A percentile compares a stretch with the other conserved stretches of the same genome.
These are phyloP conservation scores for Chloropicon primus DNA, from an alignment of 139 green algal genomes.

Conservation along the genomic window DNA sequence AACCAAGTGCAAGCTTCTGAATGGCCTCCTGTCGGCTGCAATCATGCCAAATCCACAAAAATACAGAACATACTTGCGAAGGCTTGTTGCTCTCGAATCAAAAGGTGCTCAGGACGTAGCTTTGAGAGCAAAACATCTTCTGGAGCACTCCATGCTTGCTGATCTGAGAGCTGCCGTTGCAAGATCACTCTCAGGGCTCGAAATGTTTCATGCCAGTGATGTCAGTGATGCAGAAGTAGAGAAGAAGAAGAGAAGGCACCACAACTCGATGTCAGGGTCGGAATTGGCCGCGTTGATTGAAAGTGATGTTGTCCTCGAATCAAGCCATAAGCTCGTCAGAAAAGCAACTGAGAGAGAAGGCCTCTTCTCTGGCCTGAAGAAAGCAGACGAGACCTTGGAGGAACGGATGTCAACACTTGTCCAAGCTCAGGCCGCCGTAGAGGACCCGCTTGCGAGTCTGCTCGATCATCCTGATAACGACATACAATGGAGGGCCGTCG, in stretches of 20 bases:
- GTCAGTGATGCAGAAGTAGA: not conserved
- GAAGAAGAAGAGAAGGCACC: not conserved
- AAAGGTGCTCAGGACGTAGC: constrained; percentile 34
- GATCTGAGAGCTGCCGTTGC: constrained; percentile 74
- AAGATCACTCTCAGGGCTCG: constrained; percentile 65
- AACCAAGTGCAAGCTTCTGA: constrained; percentile 56
- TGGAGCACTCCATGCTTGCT: constrained; percentile 69
- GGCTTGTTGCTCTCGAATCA: constrained; percentile 55
- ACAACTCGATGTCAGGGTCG: not conserved
- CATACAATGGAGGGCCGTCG: not conserved
- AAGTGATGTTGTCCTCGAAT: not conserved
- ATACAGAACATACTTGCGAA: constrained; percentile 58
- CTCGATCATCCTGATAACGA: constrained; percentile 40
- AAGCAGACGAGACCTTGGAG: constrained; percentile 4
- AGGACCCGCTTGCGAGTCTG: constrained; percentile 78
- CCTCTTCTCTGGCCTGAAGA: not conserved
- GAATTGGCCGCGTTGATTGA: not conserved
- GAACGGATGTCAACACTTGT: constrained; percentile 54
- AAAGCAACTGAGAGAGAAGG: constrained; percentile 3
- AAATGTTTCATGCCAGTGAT: constrained; percentile 53
- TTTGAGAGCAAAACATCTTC: constrained; percentile 1
- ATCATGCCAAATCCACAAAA: constrained; percentile 54
- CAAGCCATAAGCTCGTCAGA: not conserved
- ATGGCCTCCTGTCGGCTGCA: constrained; percentile 54
- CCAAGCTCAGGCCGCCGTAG: constrained; percentile 70